phyloP scores from a whole-genome alignment of 129 eudicot species.

The Escallonia herrerae region DNA sequence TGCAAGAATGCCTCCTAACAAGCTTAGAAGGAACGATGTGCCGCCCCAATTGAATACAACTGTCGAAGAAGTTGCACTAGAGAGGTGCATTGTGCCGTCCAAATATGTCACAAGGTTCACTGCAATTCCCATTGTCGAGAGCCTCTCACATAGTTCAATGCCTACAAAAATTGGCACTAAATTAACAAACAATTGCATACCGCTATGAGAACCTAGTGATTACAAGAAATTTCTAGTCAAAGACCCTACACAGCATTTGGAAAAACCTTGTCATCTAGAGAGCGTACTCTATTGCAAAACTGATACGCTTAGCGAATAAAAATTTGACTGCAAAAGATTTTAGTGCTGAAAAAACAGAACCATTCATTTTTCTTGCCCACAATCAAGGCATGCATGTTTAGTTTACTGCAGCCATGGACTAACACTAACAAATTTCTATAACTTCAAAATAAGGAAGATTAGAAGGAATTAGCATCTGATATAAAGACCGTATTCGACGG shows the following conservation, averaged over 20 bases:
- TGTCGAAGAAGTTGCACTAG: slow-evolving; percentile 85
- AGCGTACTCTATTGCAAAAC: background rate
- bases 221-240: background rate
- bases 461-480: no score
- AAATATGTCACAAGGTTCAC: slow-evolving; percentile 93
- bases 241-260: no score
- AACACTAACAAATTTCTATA: no score
- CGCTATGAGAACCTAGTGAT: background rate
- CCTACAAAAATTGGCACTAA: slow-evolving; percentile 29
- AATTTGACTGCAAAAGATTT: background rate
- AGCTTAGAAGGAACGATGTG: slow-evolving; percentile 79
- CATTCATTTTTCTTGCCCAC: no score
- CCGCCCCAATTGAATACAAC: slow-evolving; percentile 92
- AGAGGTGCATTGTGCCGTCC: slow-evolving; percentile 84
- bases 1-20: slow-evolving; percentile 88
- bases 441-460: no score
- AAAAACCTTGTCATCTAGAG: background rate
- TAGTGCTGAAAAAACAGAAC: background rate
- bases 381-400: no score
- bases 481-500: no score
- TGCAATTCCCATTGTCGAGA: slow-evolving; percentile 96
- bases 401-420: no score
- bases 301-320: background rate
- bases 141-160: slow-evolving; percentile 86
- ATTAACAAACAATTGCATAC: background rate